These are phyloP conservation scores for Microsporum audouinii DNA, from an alignment of 2,329 filamentous ascomycete species.

Conservation along the genomic window DNA sequence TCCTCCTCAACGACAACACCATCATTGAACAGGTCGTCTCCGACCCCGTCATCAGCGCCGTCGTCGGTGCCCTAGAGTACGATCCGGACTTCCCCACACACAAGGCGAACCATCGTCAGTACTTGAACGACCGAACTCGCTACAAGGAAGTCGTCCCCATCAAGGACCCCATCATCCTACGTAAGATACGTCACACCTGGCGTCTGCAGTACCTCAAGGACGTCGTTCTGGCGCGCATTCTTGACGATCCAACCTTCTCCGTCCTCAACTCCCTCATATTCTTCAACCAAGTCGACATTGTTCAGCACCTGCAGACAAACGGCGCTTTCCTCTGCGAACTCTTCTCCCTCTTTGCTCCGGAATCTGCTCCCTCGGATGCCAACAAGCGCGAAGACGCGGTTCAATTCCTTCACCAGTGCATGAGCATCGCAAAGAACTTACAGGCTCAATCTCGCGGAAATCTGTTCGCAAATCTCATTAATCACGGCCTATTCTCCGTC, in stretches of 20 bases:
- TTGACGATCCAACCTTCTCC: conserved; percentile 95
- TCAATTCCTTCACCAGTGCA: conserved; percentile 93
- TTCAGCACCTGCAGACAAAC: conserved; percentile 85
- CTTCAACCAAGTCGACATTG: conserved; percentile 97
- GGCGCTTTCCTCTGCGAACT: conserved; percentile 67
- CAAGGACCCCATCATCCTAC: conserved; percentile 65
- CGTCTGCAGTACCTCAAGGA: conserved; percentile 94
- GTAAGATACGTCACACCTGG: conserved; percentile 94
- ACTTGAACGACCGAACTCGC: conserved; percentile 73
- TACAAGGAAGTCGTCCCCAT: conserved; percentile 96
- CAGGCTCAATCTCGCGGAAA: conserved; percentile 70
- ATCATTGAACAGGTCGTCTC: conserved; percentile 92
- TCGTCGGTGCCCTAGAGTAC: conserved; percentile 93
- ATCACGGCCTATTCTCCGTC: conserved; percentile 73
- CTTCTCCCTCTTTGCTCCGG: conserved; percentile 68
- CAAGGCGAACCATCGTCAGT: conserved; percentile 93
- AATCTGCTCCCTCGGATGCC: conserved; percentile 43
- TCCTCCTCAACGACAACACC: conserved; percentile 83
- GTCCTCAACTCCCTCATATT: conserved; percentile 97
- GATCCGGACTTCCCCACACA: conserved; percentile 96
- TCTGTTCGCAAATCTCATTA: conserved; percentile 82
- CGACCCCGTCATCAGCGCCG: conserved; percentile 77
- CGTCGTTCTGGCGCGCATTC: conserved; percentile 88
- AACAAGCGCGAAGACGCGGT: conserved; percentile 86
- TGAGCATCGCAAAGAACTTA: conserved; percentile 83